Base-by-base conservation (phyloP, 108 stramenopile genomes). In the Schizochytrium sp. region DNA sequence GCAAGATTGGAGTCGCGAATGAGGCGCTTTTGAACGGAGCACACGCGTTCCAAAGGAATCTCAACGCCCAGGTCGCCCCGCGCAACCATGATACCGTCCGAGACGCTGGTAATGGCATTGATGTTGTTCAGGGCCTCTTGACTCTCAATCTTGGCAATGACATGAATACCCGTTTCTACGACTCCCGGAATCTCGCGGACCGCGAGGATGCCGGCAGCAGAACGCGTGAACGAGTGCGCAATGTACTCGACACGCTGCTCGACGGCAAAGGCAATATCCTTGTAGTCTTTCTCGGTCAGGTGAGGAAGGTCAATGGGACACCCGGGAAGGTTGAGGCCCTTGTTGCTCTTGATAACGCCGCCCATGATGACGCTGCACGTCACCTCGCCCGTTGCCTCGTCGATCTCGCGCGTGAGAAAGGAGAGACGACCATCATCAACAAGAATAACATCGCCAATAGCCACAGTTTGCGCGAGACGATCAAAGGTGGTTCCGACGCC, bases 81-180 rank as follows among this genome's bases (percentile, higher is more conserved):
- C 60, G 99, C 99, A 60, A 99, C 98, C 99, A 99, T 99, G 95
- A 99, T 96, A 72, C 95, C 97, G 89, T 99, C 99, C 23, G 98
- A 98, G 88, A 92, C 96, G 16, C 90, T 89, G 8, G 97, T 94
- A 88, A 99, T 97, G 58, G 95, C 96, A 58, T 95, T 92, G 92
- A 97, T 98, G 91, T 99, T 98, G 87, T 97, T 94, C 41, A 96
- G 87, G 44, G 96, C 96, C 83, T 99, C 97, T 87, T 97, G 97
- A 89, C 98, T 98, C 92, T 98, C 98, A 88, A 99, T 99, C 92
- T 99, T 99, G 89, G 95, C 97, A 89, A 98, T 97, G 88, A 99
- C 95, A 88, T 97, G 95, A 91, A 98, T 99, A 87, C 91, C 91
- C 53, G 94, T 91, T 8, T 96, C 96, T n/a, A 87, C 87, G 5